These are phyloP conservation scores for Monosporascus sp. DNA, from an alignment of 2,329 filamentous ascomycete species.

Conservation along the genomic window DNA sequence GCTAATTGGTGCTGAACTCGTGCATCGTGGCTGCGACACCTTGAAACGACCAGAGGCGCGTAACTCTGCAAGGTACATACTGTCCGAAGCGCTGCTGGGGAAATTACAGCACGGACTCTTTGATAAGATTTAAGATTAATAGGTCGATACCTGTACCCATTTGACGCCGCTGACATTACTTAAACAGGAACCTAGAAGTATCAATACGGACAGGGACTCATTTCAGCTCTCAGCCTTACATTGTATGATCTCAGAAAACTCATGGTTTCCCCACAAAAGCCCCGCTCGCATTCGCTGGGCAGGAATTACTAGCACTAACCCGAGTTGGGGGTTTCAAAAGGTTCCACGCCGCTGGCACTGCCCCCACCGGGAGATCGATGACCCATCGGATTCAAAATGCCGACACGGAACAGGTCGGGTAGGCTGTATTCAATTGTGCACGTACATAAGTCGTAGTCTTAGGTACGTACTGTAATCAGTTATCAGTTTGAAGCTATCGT, in stretches of 20 bases:
- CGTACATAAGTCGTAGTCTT: too few relatives aligned
- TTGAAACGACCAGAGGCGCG: background rate
- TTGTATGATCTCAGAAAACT: background rate
- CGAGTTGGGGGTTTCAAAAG: background rate
- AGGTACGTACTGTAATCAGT: too few relatives aligned
- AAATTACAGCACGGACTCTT: too few relatives aligned
- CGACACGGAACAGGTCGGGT: too few relatives aligned
- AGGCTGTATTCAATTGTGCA: too few relatives aligned
- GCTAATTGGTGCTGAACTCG: background rate
- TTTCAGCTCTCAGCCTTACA: background rate
- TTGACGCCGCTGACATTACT: too few relatives aligned
- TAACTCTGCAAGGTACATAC: too few relatives aligned
- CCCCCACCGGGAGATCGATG: background rate
- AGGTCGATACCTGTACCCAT: too few relatives aligned
- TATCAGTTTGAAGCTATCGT: too few relatives aligned
- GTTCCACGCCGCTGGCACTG: background rate
- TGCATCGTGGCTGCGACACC: background rate
- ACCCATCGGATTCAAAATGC: background rate
- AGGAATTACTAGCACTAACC: background rate
- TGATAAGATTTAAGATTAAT: too few relatives aligned
- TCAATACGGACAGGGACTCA: background rate
- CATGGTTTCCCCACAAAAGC: background rate
- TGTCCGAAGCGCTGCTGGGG: too few relatives aligned
- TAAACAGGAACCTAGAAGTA: too few relatives aligned
- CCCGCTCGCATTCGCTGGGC: background rate